Evolutionary conservation across 441 rosid species (phyloP).

Genomic region (Populus tomentosa): DNA sequence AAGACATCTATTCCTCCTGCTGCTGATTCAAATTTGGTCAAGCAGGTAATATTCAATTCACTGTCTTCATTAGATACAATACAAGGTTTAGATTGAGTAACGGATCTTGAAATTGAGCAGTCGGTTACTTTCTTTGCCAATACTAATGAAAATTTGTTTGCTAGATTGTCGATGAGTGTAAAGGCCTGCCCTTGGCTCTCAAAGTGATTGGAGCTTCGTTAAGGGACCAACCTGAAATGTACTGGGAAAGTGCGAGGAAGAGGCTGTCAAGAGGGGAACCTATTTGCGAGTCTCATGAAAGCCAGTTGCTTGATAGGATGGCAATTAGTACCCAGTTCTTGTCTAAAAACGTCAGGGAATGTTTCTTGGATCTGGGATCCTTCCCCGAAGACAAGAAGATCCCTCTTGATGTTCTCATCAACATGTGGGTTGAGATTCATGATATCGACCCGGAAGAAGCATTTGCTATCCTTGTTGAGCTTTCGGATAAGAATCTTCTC

Average conservation of each 20-base stretch:
- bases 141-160: constrained; percentile 10
- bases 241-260: constrained; percentile 59
- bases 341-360: constrained; percentile 56
- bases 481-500: constrained; percentile 66
- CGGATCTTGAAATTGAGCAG: background rate
- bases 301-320: constrained; percentile 58
- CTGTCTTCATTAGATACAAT: background rate
- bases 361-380: constrained; percentile 82
- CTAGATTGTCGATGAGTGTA: constrained; percentile 69
- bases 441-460: constrained; percentile 51
- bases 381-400: constrained; percentile 87
- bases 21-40: constrained; percentile 42
- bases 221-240: constrained; percentile 49
- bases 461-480: constrained; percentile 59
- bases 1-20: constrained; percentile 48
- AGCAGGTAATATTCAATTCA: constrained; percentile 45
- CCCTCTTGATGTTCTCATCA: constrained; percentile 72
- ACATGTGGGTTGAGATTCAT: constrained; percentile 72
- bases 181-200: constrained; percentile 87
- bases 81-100: background rate
- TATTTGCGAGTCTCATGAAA: constrained; percentile 58
- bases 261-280: constrained; percentile 65
- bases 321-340: too few relatives aligned
- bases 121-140: background rate
- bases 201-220: constrained; percentile 79